phyloP scores from a whole-genome alignment of 139 green algal genomes.

The Chlorella sp. region DNA sequence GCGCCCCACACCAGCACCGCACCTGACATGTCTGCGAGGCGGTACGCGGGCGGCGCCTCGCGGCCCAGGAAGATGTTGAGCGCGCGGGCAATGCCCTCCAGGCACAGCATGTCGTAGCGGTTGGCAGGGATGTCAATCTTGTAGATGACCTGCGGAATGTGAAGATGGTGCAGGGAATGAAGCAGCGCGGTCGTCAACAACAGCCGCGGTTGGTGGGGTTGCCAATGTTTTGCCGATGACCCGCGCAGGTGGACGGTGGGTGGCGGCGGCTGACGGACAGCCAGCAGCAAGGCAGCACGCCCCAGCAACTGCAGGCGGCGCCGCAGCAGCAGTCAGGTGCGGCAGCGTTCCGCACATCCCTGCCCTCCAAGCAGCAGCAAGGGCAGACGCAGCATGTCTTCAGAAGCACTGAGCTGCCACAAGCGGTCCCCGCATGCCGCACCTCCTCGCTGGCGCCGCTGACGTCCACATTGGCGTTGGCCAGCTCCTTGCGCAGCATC shows the following conservation, averaged over 20 bases:
- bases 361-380: background rate
- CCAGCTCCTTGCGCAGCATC: constrained; percentile 90
- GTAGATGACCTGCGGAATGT: constrained; percentile 82
- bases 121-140: constrained; percentile 99
- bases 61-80: constrained; percentile 95
- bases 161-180: background rate
- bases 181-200: no score
- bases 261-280: no score
- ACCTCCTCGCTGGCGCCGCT: constrained; percentile 72
- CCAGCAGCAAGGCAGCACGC: no score
- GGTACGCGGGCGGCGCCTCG: constrained; percentile 72
- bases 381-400: background rate
- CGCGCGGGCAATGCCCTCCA: constrained; percentile 95
- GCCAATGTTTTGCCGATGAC: no score
- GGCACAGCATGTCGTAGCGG: constrained; percentile 99
- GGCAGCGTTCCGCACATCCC: no score
- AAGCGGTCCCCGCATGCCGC: background rate
- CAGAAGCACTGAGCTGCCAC: background rate
- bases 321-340: background rate
- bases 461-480: constrained; percentile 19
- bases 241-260: no score
- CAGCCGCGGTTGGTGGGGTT: no score
- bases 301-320: no score
- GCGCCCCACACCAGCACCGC: background rate
- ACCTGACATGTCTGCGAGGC: constrained; percentile 78